Percentiles rank a stretch among this genome's conserved stretches.
phyloP scores from a whole-genome alignment of 108 stramenopile species.

The Conticribra weissflogii region DNA sequence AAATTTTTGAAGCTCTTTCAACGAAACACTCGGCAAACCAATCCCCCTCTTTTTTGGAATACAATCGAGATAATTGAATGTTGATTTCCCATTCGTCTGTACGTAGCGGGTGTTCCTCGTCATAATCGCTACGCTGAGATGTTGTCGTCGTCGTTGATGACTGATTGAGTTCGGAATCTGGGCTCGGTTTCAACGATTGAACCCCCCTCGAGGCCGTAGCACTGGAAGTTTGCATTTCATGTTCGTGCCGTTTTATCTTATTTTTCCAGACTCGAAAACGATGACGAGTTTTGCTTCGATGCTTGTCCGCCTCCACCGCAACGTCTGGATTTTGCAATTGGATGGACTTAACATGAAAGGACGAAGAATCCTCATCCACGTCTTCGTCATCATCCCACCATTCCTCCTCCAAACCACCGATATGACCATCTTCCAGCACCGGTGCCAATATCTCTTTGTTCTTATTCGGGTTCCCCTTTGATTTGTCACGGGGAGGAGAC shows the following conservation, averaged over 20 bases:
- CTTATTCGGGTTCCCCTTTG: not conserved
- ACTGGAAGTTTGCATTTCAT: too few species aligned
- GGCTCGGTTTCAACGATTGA: too few species aligned
- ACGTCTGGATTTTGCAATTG: not conserved
- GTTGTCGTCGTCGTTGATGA: not conserved
- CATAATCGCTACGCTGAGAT: conserved; percentile 12
- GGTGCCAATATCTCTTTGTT: conserved; percentile 2
- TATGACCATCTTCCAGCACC: conserved; percentile 10
- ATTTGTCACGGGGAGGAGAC: not conserved
- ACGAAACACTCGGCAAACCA: conserved; percentile 1
- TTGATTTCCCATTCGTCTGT: conserved; percentile 57
- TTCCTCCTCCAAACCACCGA: not conserved
- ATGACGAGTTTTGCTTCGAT: not conserved
- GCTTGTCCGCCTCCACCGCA: not conserved
- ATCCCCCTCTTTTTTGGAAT: conserved; percentile 24
- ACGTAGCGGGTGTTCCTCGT: conserved; percentile 50
- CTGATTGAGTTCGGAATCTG: not conserved
- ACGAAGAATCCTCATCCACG: too few species aligned
- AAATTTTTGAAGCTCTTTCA: too few species aligned
- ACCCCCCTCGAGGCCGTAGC: too few species aligned
- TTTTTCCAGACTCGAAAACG: conserved; percentile 25
- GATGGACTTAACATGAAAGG: not conserved
- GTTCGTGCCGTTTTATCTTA: not conserved
- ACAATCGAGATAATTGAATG: conserved; percentile 35
- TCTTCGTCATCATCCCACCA: conserved; percentile 40